Conservation (phyloP, 2,329 filamentous ascomycete genomes). For the Myriosclerotinia duriaeana region DNA sequence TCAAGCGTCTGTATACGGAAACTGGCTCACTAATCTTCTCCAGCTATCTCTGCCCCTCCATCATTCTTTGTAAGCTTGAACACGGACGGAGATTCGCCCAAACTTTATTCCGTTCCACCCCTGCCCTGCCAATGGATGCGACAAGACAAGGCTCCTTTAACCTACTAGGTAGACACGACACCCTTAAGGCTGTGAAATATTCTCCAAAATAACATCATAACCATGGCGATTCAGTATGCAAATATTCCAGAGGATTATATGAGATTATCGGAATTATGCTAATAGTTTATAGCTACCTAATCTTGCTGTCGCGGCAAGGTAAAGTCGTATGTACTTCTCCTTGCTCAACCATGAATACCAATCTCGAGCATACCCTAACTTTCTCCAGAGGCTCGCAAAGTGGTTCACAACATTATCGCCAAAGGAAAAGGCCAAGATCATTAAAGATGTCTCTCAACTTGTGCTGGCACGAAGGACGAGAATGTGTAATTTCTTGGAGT, state of each 20-base stretch:
- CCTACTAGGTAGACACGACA: constrained; percentile 17
- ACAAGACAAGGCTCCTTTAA: constrained; percentile 3
- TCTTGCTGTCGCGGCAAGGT: constrained; percentile 94
- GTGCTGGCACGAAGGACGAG: constrained; percentile 92
- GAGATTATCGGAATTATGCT: constrained; percentile 20
- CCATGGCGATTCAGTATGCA: constrained; percentile 54
- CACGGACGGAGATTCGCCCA: not conserved
- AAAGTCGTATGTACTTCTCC: constrained; percentile 77
- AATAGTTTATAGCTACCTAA: constrained; percentile 72
- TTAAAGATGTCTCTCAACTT: constrained; percentile 98
- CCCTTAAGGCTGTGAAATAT: constrained; percentile 19
- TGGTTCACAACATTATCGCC: constrained; percentile 99
- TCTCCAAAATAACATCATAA: constrained; percentile 4
- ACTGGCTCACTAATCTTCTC: constrained; percentile 4
- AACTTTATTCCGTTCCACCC: too few species aligned
- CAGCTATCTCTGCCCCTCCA: constrained; percentile 19
- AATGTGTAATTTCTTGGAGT: constrained; percentile 99
- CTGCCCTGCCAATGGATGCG: too few species aligned
- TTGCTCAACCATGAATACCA: constrained; percentile 26
- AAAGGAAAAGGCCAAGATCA: constrained; percentile 99
- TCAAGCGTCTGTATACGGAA: constrained; percentile 13
- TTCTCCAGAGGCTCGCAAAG: constrained; percentile 84
- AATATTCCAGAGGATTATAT: not conserved
- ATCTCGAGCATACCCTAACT: constrained; percentile 31
- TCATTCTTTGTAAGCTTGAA: constrained; percentile 21